Conservation (phyloP, 208 protist genomes). For the Acanthamoeba lenticulata region DNA sequence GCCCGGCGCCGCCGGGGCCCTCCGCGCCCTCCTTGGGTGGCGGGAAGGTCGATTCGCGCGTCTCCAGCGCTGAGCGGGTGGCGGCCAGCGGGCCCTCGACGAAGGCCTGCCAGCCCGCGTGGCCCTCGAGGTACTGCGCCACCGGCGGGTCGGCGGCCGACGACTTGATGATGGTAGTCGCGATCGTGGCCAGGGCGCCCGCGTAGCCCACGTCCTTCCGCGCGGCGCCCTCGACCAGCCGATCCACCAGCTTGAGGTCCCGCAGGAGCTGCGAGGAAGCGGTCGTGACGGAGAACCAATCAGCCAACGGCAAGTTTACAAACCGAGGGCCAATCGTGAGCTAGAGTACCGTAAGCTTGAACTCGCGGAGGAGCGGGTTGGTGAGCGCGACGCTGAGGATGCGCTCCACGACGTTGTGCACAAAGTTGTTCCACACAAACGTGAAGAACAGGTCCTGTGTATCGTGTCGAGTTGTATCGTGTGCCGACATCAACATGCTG, state of each 20-base stretch:
- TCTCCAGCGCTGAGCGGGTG: neutral
- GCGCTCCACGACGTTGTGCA: slow-evolving; percentile 2
- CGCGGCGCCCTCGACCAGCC: neutral
- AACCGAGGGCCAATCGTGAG: neutral
- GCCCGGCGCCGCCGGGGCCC: neutral
- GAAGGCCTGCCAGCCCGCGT: neutral
- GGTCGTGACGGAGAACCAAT: neutral
- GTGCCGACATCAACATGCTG: too few relatives aligned
- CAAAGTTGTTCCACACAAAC: slow-evolving; percentile 49
- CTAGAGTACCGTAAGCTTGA: neutral
- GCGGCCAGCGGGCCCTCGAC: neutral
- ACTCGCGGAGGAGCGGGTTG: neutral
- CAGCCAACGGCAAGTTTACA: neutral
- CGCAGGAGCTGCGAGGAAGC: neutral
- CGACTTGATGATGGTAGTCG: neutral
- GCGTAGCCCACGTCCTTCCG: neutral
- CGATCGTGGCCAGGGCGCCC: neutral
- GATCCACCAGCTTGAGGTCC: neutral
- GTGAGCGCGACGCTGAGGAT: neutral
- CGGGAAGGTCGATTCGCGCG: neutral
- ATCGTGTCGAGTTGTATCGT: too few relatives aligned
- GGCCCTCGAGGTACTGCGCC: neutral
- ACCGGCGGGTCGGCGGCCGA: neutral
- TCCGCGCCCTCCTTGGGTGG: neutral
- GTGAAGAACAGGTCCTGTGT: slow-evolving; percentile 38